Conservation (phyloP, 2,329 filamentous ascomycete species). For the Trichoderma citrinoviride region DNA sequence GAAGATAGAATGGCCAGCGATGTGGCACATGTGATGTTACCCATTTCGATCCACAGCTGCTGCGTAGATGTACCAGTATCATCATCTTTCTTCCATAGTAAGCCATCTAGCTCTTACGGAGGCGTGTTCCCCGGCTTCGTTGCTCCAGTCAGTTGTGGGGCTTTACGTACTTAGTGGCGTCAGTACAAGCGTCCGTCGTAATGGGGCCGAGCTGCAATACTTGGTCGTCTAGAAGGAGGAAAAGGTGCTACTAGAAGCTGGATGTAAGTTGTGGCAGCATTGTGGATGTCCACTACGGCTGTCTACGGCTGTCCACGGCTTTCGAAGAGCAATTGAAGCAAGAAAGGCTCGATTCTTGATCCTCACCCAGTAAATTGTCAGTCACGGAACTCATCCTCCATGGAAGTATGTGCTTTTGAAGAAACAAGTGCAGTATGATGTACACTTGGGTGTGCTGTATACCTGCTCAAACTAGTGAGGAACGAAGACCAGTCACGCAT, state of each 20-base stretch:
- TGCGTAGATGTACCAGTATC: neutral
- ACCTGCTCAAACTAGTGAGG: neutral
- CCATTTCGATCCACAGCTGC: too few species aligned
- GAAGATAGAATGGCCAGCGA: too few species aligned
- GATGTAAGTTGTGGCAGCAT: neutral
- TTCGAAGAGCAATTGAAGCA: neutral
- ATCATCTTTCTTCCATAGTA: neutral
- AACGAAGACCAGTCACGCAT: neutral
- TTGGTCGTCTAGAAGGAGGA: neutral
- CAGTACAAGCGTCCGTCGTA: neutral
- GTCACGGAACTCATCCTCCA: neutral
- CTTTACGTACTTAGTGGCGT: neutral
- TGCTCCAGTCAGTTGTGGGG: neutral
- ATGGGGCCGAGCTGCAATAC: neutral
- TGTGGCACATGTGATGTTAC: too few species aligned
- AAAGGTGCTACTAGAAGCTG: neutral
- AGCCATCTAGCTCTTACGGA: neutral
- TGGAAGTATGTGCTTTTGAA: too few species aligned
- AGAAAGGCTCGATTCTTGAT: neutral
- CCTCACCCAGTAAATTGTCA: neutral
- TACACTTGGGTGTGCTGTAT: neutral
- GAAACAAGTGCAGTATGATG: neutral
- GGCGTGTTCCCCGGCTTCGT: neutral
- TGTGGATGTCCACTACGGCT: neutral
- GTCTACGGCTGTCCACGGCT: slow-evolving; percentile 5